Conservation (phyloP, 2,329 filamentous ascomycete genomes). For the Zymoseptoria pseudotritici region DNA sequence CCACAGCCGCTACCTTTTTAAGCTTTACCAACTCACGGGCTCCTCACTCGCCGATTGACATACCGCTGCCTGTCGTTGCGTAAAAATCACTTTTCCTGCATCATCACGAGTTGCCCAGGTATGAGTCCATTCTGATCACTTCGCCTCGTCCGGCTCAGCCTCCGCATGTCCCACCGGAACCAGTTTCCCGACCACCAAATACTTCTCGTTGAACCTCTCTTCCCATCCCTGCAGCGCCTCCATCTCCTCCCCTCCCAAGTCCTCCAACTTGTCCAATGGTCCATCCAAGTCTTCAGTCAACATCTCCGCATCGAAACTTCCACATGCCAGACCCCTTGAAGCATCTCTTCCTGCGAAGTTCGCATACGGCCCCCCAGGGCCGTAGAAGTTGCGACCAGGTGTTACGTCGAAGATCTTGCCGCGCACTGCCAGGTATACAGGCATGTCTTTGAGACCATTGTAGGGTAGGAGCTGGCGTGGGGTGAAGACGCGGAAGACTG, state of each 20-base stretch:
- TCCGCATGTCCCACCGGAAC: constrained; percentile 57
- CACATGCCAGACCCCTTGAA: constrained; percentile 75
- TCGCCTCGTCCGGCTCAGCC: constrained; percentile 34
- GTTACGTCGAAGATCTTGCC: constrained; percentile 88
- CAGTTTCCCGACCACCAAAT: constrained; percentile 84
- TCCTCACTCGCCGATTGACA: background rate
- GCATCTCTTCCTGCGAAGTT: constrained; percentile 96
- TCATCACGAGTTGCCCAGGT: background rate
- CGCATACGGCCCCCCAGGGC: constrained; percentile 86
- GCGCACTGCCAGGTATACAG: constrained; percentile 85
- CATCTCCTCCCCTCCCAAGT: constrained; percentile 65
- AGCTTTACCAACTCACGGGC: background rate
- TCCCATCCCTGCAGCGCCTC: constrained; percentile 88
- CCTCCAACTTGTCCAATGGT: constrained; percentile 68
- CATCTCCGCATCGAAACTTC: constrained; percentile 93
- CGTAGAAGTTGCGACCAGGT: constrained; percentile 85
- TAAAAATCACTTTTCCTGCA: background rate
- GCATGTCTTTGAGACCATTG: constrained; percentile 65
- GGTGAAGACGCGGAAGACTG: constrained; percentile 82
- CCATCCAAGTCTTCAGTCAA: constrained; percentile 83
- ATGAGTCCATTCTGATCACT: background rate
- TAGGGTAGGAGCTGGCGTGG: constrained; percentile 75
- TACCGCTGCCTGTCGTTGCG: background rate
- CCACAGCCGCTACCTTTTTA: background rate
- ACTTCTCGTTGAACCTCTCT: constrained; percentile 88